phyloP scores from a whole-genome alignment of 2,329 filamentous ascomycete species.

The Aspergillus latus region DNA sequence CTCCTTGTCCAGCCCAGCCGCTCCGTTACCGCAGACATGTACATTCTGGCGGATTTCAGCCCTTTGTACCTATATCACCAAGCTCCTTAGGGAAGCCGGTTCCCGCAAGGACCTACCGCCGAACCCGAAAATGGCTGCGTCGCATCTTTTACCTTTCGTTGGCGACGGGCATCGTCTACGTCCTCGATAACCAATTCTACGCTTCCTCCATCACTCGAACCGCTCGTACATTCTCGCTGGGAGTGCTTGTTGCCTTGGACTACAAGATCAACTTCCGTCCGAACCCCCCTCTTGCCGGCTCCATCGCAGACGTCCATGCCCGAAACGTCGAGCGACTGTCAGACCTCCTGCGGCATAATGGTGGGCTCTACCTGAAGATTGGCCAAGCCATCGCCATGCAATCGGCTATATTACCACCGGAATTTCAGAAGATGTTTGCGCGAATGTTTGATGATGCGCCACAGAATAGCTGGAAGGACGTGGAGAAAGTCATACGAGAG shows the following conservation, averaged over 20 bases:
- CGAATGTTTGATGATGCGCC: slow-evolving; percentile 98
- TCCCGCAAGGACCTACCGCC: slow-evolving; percentile 70
- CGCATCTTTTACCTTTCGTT: slow-evolving; percentile 65
- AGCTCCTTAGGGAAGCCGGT: slow-evolving; percentile 71
- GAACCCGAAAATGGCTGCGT: slow-evolving; percentile 72
- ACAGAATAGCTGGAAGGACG: slow-evolving; percentile 83
- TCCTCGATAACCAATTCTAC: slow-evolving; percentile 72
- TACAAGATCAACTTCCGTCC: slow-evolving; percentile 96
- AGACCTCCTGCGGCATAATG: slow-evolving; percentile 78
- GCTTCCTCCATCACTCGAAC: slow-evolving; percentile 77
- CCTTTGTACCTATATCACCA: slow-evolving; percentile 74
- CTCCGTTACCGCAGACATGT: slow-evolving; percentile 62
- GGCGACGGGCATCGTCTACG: slow-evolving; percentile 62
- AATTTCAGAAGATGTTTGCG: slow-evolving; percentile 94
- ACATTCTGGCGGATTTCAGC: slow-evolving; percentile 55
- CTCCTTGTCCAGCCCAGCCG: slow-evolving; percentile 34
- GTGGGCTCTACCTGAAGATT: slow-evolving; percentile 94
- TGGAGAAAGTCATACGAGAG: slow-evolving; percentile 79
- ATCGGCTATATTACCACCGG: slow-evolving; percentile 84
- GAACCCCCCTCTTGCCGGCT: slow-evolving; percentile 70
- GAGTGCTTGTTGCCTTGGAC: slow-evolving; percentile 78
- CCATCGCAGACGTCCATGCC: slow-evolving; percentile 73
- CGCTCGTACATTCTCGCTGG: slow-evolving; percentile 75
- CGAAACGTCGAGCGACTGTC: slow-evolving; percentile 83
- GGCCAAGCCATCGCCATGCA: slow-evolving; percentile 99